Conservation (phyloP, 1,284 basidiomycete genomes). For the Caloboletus firmus region DNA sequence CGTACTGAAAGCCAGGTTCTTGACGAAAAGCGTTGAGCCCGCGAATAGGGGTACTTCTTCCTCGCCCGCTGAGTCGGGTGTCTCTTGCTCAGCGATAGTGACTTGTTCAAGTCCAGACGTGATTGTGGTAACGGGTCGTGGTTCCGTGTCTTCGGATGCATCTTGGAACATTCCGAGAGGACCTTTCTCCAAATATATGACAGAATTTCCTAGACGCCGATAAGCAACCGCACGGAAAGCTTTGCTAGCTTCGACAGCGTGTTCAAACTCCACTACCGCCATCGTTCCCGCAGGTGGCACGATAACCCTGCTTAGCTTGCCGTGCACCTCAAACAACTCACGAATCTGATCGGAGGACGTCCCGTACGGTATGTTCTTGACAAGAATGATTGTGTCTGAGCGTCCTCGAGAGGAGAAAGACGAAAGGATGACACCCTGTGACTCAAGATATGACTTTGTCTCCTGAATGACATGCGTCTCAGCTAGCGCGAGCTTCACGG, state of each 20-base stretch:
- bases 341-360: conserved; percentile 75
- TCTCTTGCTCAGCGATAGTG: conserved; percentile 43
- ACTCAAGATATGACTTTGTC: conserved; percentile 87
- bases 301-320: conserved; percentile 73
- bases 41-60: conserved; percentile 54
- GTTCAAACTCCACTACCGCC: conserved; percentile 86
- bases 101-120: conserved; percentile 42
- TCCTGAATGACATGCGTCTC: conserved; percentile 97
- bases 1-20: conserved; percentile 93
- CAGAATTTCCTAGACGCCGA: conserved; percentile 82
- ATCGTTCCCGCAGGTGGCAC: conserved; percentile 94
- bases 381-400: conserved; percentile 84
- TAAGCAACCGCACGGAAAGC: conserved; percentile 88
- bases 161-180: conserved; percentile 77
- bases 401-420: conserved; percentile 56
- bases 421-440: conserved; percentile 64
- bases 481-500: conserved; percentile 93
- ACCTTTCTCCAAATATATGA: conserved; percentile 93
- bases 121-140: background rate
- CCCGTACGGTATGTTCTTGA: conserved; percentile 97
- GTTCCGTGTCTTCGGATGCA: conserved; percentile 23
- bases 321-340: conserved; percentile 79
- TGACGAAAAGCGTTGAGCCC: conserved; percentile 90
- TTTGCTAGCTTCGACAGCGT: conserved; percentile 66
- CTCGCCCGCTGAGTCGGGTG: conserved; percentile 34